These are phyloP conservation scores for Boletellus deceptivus DNA, from an alignment of 1,284 basidiomycete genomes.

Conservation along the genomic window DNA sequence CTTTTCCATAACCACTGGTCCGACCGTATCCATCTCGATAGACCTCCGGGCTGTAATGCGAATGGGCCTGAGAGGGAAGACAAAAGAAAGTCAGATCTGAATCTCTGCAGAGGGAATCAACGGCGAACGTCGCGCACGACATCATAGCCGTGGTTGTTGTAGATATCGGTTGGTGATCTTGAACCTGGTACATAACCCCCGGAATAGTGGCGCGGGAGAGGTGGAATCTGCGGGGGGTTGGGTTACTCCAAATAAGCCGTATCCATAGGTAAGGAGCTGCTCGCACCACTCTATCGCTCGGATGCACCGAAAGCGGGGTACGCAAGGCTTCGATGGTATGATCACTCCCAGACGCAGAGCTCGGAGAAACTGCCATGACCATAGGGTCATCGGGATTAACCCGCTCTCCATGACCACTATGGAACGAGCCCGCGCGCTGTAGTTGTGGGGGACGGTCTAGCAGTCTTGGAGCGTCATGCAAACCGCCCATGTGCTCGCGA, in stretches of 20 bases:
- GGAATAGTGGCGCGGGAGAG: slow-evolving; percentile 26
- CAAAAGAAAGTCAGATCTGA: slow-evolving; percentile 8
- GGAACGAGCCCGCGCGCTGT: slow-evolving; percentile 24
- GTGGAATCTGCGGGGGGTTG: slow-evolving; percentile 25
- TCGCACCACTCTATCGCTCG: slow-evolving; percentile 29
- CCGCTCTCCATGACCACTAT: slow-evolving; percentile 20
- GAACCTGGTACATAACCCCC: slow-evolving; percentile 17
- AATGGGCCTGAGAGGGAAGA: slow-evolving; percentile 12
- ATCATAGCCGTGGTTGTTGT: slow-evolving; percentile 23
- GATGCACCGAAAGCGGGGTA: slow-evolving; percentile 22
- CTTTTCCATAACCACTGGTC: slow-evolving; percentile 24
- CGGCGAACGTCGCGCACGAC: slow-evolving; percentile 16
- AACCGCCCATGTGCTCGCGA: slow-evolving; percentile 16
- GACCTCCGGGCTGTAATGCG: slow-evolving; percentile 18
- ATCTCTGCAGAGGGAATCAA: not conserved
- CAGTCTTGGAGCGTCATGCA: slow-evolving; percentile 21
- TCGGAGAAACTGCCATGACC: slow-evolving; percentile 23
- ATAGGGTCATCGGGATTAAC: slow-evolving; percentile 22
- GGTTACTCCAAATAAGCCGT: not conserved
- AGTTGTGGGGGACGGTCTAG: slow-evolving; percentile 26
- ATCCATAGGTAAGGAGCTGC: not conserved
- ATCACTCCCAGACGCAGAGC: slow-evolving; percentile 29
- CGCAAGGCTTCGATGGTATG: slow-evolving; percentile 31
- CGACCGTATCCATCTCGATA: slow-evolving; percentile 27
- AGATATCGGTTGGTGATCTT: slow-evolving; percentile 33